These are phyloP conservation scores for Collybia sordida DNA, from an alignment of 768 basidiomycete species.

Conservation along the genomic window DNA sequence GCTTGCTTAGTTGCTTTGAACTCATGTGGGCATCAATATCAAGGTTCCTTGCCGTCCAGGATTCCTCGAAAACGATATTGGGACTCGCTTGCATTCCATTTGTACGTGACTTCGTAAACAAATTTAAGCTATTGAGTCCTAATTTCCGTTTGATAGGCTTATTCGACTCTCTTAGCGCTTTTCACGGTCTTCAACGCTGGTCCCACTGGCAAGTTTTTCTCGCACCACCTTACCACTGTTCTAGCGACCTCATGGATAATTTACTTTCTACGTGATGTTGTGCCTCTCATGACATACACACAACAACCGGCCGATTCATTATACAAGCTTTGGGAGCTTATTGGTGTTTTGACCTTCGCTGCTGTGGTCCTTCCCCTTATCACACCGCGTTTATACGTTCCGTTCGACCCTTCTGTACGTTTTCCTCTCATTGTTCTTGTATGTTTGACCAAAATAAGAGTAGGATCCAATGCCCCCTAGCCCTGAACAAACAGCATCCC, in stretches of 20 bases:
- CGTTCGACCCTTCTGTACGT: conserved; percentile 46
- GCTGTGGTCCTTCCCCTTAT: conserved; percentile 53
- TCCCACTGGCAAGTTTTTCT: conserved; percentile 3
- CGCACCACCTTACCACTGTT: conserved; percentile 5
- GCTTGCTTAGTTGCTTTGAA: conserved; percentile 10
- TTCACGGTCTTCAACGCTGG: conserved; percentile 7
- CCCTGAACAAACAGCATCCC: conserved; percentile 51
- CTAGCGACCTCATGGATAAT: conserved; percentile 23
- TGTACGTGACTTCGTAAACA: not conserved
- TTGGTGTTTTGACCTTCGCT: conserved; percentile 42
- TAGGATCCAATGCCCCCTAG: conserved; percentile 35
- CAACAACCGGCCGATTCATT: conserved; percentile 42
- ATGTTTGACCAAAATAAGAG: not conserved
- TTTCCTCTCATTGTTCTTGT: not conserved
- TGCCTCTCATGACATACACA: conserved; percentile 55
- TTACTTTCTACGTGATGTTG: conserved; percentile 57
- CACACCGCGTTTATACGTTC: conserved; percentile 54
- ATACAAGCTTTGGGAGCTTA: conserved; percentile 54
- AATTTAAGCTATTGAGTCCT: not conserved
- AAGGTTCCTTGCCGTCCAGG: conserved; percentile 2
- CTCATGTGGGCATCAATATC: conserved; percentile 12
- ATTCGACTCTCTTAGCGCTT: conserved; percentile 10
- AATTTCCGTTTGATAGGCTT: conserved; percentile 2
- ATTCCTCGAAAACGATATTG: not conserved
- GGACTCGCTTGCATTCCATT: conserved; percentile 6